These are phyloP conservation scores for Pythium brassicae DNA, from an alignment of 352 stramenopile species.

Conservation along the genomic window DNA sequence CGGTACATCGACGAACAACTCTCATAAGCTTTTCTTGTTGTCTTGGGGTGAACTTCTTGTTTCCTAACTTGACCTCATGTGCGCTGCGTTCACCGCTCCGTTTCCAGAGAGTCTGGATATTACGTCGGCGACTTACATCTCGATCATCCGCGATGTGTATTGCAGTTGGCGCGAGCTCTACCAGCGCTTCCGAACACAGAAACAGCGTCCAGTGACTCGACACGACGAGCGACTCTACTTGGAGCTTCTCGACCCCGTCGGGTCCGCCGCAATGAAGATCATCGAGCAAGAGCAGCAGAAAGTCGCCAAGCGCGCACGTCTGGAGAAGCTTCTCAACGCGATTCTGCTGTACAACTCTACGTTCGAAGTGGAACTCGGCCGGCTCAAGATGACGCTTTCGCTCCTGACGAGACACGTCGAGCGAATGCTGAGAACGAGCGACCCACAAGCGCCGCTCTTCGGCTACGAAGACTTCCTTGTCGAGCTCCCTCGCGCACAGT, in stretches of 20 bases:
- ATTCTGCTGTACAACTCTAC: conserved; percentile 46
- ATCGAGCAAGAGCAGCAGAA: conserved; percentile 16
- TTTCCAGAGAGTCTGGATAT: conserved; percentile 20
- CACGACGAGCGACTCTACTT: conserved; percentile 8
- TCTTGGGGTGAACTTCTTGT: not conserved
- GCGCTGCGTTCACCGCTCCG: not conserved
- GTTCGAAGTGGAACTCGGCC: conserved; percentile 42
- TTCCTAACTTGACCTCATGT: conserved; percentile 1
- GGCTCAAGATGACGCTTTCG: conserved; percentile 41
- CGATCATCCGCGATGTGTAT: conserved; percentile 45
- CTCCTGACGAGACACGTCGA: conserved; percentile 46
- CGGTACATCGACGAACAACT: conserved; percentile 2
- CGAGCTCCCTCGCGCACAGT: conserved; percentile 18
- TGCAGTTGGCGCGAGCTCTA: conserved; percentile 38
- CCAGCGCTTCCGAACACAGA: conserved; percentile 27
- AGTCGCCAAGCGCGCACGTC: conserved; percentile 20
- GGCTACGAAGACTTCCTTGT: conserved; percentile 44
- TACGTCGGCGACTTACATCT: conserved; percentile 35
- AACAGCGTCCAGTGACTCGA: conserved; percentile 11
- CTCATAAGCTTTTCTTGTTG: not conserved
- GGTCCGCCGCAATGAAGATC: conserved; percentile 11
- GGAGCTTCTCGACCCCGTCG: conserved; percentile 2
- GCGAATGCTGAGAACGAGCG: conserved; percentile 14
- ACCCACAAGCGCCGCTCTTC: conserved; percentile 17
- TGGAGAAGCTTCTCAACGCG: conserved; percentile 48